Evolutionary conservation across 73 alveolate genomes (phyloP), one percentile per base, ranked within the genome.

Genomic region (Halteria grandinella): DNA sequence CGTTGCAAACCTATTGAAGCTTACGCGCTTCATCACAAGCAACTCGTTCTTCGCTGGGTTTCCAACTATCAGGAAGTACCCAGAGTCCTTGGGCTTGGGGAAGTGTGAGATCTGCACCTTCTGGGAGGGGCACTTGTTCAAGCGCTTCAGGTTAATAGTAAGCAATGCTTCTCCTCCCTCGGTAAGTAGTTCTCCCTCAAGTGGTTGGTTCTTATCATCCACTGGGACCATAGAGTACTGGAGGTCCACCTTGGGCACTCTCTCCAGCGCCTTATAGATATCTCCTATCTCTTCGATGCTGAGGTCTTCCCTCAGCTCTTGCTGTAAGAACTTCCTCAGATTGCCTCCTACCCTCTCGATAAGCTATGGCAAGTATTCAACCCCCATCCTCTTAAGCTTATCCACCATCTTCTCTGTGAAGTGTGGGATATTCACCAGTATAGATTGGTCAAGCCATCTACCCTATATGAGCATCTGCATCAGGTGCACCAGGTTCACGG

Each of bases 381-480:
- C 75, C 10, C 94, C 96, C 27, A 36, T 79, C 45, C 80, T 59
- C 43, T 70, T 41, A 0, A 93, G 86, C 69, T 86, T 89, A 41
- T 74, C 59, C 63, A 92, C 75, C 5, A 86, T 83, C 2, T 75
- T 54, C 31, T 49, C 75, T 36, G 5, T 11, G 49, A 93, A 86
- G 44, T 85, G 89, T 45, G 99, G 99, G 20, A 92, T 43, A 48
- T 89, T 85, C 81, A 64, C 62, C 33, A 94, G 62, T 7, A 95
- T 82, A 53, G 95, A 77, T 45, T 92, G 92, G 77, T 92, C 91
- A 62, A 76, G 79, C 99, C 99, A 95, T 14, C 89, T 54, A 1
- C 98, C 99, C 86, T 95, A 95, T 77, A 92, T 88, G 29, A 95
- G 62, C 97, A 95, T 89, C 81, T 95, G 98, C 75, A 86, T 89